These are phyloP conservation scores for Truncatella angustata DNA, from an alignment of 2,329 filamentous ascomycete species.

Conservation along the genomic window DNA sequence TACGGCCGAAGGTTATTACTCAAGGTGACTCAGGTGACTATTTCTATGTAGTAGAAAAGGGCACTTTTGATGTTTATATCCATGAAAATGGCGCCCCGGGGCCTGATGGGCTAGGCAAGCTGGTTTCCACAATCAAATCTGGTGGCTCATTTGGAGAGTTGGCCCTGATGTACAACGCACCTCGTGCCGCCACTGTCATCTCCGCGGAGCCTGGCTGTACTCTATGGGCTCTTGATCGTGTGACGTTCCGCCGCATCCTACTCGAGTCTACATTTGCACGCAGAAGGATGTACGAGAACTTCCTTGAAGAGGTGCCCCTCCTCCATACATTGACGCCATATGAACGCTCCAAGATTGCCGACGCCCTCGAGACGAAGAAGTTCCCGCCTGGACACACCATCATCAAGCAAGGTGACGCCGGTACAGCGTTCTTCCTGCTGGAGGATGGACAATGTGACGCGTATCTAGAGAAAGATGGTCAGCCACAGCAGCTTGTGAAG, in stretches of 20 bases:
- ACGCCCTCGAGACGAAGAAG: conserved; percentile 89
- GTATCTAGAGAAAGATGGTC: conserved; percentile 65
- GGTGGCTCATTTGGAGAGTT: conserved; percentile 96
- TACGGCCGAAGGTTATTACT: conserved; percentile 71
- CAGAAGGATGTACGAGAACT: conserved; percentile 94
- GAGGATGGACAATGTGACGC: conserved; percentile 86
- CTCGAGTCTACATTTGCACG: conserved; percentile 98
- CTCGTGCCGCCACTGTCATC: conserved; percentile 89
- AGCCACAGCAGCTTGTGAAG: conserved; percentile 68
- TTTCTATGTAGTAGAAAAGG: conserved; percentile 95
- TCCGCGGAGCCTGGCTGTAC: conserved; percentile 76
- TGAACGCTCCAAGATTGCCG: conserved; percentile 95
- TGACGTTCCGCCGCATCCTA: conserved; percentile 95
- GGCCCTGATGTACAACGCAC: conserved; percentile 97
- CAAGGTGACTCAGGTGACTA: conserved; percentile 96
- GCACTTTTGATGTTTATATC: conserved; percentile 87
- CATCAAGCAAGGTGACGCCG: conserved; percentile 87
- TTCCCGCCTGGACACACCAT: conserved; percentile 77
- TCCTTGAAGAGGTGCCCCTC: conserved; percentile 89
- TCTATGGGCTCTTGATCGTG: conserved; percentile 90
- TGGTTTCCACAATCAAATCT: conserved; percentile 78
- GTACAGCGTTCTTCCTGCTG: conserved; percentile 87
- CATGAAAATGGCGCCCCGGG: conserved; percentile 75
- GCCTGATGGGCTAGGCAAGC: conserved; percentile 75
- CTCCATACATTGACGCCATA: conserved; percentile 82